Conservation (phyloP, 345 rosid genomes). For the Citrus trifoliata region DNA sequence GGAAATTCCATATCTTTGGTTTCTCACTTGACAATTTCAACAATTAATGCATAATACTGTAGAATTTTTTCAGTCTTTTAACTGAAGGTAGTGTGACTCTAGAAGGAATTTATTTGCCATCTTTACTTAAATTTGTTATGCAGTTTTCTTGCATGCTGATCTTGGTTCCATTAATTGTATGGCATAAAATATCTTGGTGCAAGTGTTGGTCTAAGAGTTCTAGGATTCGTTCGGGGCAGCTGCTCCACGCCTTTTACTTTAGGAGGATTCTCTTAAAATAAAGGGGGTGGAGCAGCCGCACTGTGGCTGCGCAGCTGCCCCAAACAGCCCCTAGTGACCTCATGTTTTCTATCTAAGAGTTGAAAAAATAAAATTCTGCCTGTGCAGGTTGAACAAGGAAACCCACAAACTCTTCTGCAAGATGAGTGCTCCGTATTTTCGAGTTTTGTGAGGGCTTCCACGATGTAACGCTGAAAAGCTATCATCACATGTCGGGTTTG, state of each 20-base stretch:
- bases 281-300: no score
- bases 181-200: not conserved
- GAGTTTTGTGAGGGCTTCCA: slow-evolving; percentile 70
- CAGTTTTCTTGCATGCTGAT: no score
- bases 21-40: no score
- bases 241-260: no score
- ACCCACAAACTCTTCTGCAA: slow-evolving; percentile 59
- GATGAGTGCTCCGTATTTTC: slow-evolving; percentile 60
- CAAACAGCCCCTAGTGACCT: not conserved
- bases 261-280: no score
- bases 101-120: not conserved
- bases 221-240: no score
- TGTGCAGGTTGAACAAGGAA: slow-evolving; percentile 70
- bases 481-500: not conserved
- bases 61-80: not conserved
- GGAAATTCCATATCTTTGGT: no score
- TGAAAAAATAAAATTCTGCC: not conserved
- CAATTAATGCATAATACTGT: no score
- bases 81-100: not conserved
- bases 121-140: not conserved
- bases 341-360: not conserved
- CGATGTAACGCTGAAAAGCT: slow-evolving; percentile 27
- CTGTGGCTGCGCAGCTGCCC: no score
- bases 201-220: not conserved
- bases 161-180: not conserved